Evolutionary conservation across 1,284 basidiomycete genomes (phyloP).

Genomic region (Leccinum subrobustum): DNA sequence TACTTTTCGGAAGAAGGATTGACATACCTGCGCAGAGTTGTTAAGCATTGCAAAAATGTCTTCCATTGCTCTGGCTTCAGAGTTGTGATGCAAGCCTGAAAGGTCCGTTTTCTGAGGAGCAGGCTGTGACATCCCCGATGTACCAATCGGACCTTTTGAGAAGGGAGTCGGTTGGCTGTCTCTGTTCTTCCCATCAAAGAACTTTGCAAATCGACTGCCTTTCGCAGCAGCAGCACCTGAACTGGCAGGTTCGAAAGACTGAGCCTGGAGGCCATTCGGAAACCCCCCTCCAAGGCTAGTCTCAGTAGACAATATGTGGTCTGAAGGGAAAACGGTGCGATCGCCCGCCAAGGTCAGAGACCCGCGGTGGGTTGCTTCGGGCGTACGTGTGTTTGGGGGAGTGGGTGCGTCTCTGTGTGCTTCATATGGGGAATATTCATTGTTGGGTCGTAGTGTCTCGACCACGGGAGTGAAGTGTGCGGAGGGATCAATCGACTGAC

Average conservation of each 20-base stretch:
- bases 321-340: conserved; percentile 25
- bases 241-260: conserved; percentile 32
- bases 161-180: conserved; percentile 38
- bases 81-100: conserved; percentile 36
- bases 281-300: conserved; percentile 17
- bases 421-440: conserved; percentile 60
- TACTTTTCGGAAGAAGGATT: not conserved
- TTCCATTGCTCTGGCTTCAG: conserved; percentile 63
- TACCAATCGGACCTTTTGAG: conserved; percentile 41
- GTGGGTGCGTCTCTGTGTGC: conserved; percentile 38
- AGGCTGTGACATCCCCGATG: conserved; percentile 44
- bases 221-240: conserved; percentile 51
- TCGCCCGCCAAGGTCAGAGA: conserved; percentile 22
- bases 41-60: conserved; percentile 60
- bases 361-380: conserved; percentile 39
- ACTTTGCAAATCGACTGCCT: conserved; percentile 80
- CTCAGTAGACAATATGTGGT: conserved; percentile 25
- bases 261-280: conserved; percentile 21
- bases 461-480: conserved; percentile 19
- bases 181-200: conserved; percentile 71
- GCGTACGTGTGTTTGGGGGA: conserved; percentile 23
- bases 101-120: conserved; percentile 48
- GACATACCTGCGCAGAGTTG: conserved; percentile 33
- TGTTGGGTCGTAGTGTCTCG: conserved; percentile 29
- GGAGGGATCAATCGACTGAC: conserved; percentile 22